Conservation (phyloP, 768 basidiomycete species). For the Naganishia onofrii region DNA sequence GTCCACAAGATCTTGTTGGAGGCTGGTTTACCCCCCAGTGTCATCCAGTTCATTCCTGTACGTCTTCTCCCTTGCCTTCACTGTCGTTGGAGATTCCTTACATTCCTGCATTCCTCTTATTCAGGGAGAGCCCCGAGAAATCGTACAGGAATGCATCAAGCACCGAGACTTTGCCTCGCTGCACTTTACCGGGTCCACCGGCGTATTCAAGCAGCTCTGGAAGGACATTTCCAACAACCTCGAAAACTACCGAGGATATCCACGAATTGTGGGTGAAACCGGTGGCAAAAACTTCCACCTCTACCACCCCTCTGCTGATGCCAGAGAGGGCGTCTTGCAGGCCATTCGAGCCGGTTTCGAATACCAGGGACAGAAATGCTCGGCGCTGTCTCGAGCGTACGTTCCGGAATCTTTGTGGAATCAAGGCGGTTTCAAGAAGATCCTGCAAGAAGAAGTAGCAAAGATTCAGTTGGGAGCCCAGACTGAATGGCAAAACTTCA, state of each 20-base stretch:
- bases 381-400: slow-evolving; percentile 85
- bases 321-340: slow-evolving; percentile 86
- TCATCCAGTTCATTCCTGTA: slow-evolving; percentile 93
- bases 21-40: slow-evolving; percentile 88
- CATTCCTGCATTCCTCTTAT: neutral
- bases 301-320: slow-evolving; percentile 79
- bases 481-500: slow-evolving; percentile 75
- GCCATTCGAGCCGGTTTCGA: slow-evolving; percentile 85
- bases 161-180: slow-evolving; percentile 79
- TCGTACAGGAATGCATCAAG: slow-evolving; percentile 77
- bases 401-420: slow-evolving; percentile 84
- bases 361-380: slow-evolving; percentile 94
- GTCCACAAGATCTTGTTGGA: slow-evolving; percentile 85
- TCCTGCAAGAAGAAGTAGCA: slow-evolving; percentile 67
- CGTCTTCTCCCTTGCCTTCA: no score
- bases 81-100: neutral
- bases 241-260: slow-evolving; percentile 82
- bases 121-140: slow-evolving; percentile 64
- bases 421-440: slow-evolving; percentile 72
- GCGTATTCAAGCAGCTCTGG: slow-evolving; percentile 93
- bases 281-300: slow-evolving; percentile 98
- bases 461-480: slow-evolving; percentile 82
- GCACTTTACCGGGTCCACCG: slow-evolving; percentile 95
- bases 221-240: slow-evolving; percentile 87
- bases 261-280: slow-evolving; percentile 95